phyloP scores from a whole-genome alignment of 768 basidiomycete species.

The Mycena leptocephala region DNA sequence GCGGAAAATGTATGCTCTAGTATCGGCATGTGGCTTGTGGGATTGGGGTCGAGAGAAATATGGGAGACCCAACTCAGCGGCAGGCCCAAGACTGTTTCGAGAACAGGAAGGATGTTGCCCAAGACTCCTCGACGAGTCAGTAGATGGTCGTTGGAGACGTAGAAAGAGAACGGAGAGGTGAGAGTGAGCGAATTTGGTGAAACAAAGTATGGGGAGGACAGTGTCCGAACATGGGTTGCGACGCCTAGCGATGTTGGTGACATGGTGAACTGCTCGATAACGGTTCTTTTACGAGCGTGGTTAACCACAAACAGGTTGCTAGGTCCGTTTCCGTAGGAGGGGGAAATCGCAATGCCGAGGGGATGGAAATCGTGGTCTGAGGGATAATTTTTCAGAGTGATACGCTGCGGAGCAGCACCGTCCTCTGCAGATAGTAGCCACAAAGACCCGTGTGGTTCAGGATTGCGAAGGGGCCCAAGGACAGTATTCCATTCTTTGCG shows the following conservation, averaged over 20 bases:
- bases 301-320: constrained; percentile 76
- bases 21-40: constrained; percentile 41
- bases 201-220: constrained; percentile 71
- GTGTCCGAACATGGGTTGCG: constrained; percentile 73
- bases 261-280: constrained; percentile 79
- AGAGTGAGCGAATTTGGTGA: constrained; percentile 80
- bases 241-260: constrained; percentile 58
- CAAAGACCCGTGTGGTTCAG: constrained; percentile 71
- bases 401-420: constrained; percentile 50
- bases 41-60: constrained; percentile 59
- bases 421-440: constrained; percentile 59
- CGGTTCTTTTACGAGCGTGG: constrained; percentile 73
- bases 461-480: constrained; percentile 78
- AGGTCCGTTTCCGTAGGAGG: constrained; percentile 64
- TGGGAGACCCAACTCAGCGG: constrained; percentile 76
- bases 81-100: constrained; percentile 71
- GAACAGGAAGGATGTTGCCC: constrained; percentile 66
- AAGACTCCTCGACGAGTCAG: constrained; percentile 69
- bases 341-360: constrained; percentile 74
- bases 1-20: constrained; percentile 57
- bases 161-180: constrained; percentile 79
- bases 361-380: constrained; percentile 78
- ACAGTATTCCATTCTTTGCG: constrained; percentile 83
- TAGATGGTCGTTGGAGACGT: constrained; percentile 81
- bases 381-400: constrained; percentile 70